phyloP scores from a whole-genome alignment of 164 flowering plant species.

The Chimonanthus salicifolius region DNA sequence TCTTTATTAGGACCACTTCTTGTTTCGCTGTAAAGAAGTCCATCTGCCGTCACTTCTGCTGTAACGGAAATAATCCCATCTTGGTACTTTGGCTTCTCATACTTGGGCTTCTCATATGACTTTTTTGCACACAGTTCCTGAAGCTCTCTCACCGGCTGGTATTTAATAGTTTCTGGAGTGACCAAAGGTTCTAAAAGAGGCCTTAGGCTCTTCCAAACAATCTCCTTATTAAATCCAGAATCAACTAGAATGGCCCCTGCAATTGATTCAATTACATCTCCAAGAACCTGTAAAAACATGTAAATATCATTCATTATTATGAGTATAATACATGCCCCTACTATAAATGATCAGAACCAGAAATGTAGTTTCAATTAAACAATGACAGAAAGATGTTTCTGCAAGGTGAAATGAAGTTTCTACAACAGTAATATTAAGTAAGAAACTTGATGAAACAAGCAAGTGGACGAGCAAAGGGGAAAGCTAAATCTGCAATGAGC shows the following conservation, averaged over 20 bases:
- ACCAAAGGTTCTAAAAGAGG: constrained; percentile 66
- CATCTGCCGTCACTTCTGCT: constrained; percentile 44
- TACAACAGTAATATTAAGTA: background rate
- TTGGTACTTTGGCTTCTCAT: background rate
- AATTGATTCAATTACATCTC: constrained; percentile 83
- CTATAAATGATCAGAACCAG: background rate
- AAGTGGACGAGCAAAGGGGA: too few species aligned
- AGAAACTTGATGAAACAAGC: too few species aligned
- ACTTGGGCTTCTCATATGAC: constrained; percentile 16
- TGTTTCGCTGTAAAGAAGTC: constrained; percentile 24
- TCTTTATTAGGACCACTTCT: constrained; percentile 28
- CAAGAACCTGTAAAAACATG: constrained; percentile 57
- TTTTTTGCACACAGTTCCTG: constrained; percentile 35
- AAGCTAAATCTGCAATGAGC: too few species aligned
- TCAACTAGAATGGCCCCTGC: constrained; percentile 87
- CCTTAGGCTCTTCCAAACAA: constrained; percentile 53
- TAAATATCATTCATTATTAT: background rate
- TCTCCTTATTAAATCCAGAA: constrained; percentile 50
- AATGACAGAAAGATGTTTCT: background rate
- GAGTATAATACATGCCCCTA: too few species aligned
- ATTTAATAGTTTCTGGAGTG: constrained; percentile 52
- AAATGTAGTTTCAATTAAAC: background rate
- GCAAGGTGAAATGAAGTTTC: background rate
- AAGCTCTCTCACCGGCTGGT: constrained; percentile 60
- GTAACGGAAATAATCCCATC: constrained; percentile 30